Percentiles rank a stretch among this genome's conserved stretches.
Evolutionary conservation across 768 basidiomycete genomes (phyloP).

Genomic region (Hygrocybe coccinea): DNA sequence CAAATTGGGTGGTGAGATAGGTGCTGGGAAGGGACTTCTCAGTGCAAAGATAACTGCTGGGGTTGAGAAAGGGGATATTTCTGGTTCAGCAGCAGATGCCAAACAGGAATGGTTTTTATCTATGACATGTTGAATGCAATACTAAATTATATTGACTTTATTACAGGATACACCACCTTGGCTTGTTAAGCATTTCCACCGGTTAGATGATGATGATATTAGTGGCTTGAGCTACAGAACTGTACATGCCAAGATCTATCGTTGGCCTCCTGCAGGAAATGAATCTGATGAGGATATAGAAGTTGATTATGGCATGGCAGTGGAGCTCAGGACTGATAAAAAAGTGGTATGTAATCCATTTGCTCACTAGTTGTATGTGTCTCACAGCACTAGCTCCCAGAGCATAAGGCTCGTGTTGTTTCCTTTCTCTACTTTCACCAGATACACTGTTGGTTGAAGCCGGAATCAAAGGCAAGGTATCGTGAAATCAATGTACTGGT

Average conservation of each 20-base stretch:
- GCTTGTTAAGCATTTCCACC: not conserved
- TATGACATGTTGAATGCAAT: too few species aligned
- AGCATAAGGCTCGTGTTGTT: not conserved
- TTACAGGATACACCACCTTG: not conserved
- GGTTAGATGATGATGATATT: not conserved
- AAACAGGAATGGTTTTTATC: too few species aligned
- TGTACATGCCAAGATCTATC: not conserved
- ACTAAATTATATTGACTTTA: not conserved
- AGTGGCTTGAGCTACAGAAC: not conserved
- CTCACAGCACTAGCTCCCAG: not conserved
- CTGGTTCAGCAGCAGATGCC: too few species aligned
- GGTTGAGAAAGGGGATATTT: too few species aligned
- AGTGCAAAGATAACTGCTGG: too few species aligned
- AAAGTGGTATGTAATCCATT: not conserved
- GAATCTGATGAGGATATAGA: not conserved
- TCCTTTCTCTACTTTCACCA: slow-evolving; percentile 1
- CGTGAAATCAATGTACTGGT: not conserved
- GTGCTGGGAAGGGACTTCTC: too few species aligned
- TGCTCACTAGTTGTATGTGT: not conserved
- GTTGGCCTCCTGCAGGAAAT: not conserved
- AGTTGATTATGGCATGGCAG: not conserved
- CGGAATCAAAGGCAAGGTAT: slow-evolving; percentile 1
- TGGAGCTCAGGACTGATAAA: not conserved
- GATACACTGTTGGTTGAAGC: not conserved
- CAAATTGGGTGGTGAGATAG: too few species aligned